Base-by-base conservation (phyloP, 2,329 filamentous ascomycete species). In the Monosporascus sp. region DNA sequence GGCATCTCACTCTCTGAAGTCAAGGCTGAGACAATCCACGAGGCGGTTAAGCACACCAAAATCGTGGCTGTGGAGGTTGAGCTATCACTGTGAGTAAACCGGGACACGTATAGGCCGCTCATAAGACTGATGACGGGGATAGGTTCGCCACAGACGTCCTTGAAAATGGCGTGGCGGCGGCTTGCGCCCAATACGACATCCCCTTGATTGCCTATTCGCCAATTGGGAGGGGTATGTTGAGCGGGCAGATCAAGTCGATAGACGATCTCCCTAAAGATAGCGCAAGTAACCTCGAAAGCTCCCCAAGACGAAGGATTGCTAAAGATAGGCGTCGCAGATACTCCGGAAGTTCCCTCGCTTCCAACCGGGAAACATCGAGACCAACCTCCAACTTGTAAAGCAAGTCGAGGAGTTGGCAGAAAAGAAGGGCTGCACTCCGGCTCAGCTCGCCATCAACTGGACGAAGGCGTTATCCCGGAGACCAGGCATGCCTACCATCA, bases 401-500 rank as follows among this genome's bases (percentile, higher is more conserved):
- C 74, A 81, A 53, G 68, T 90, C 14, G 72, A 83, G 63, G 71
- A 71, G 24, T 63, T 90, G 38, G 86, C 87, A 1, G 65, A 72
- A 60, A 74, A 74, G 61, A 89, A 88, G 70, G 76, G 76, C 1
- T 80, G 76, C 63, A 87, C 82, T 0, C 65, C 80, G 4, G 77
- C 78, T 1, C 87, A 91, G 70, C 72, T 90, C 27, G 86, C 86
- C 16, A 73, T 91, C 51, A 78, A 76, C 49, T 91, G 87, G 86
- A 69, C 83, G 3, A 61, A 75, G 45, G 69, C 75, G 1, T 70
- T 84, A 41, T 78, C 74, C 43, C 71, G 69, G 50, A 73, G 72
- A 37, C 74, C 78, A 6, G 81, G 78, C 40, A 76, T 80, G 75
- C 80, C 79, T 22, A 67, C 63, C 17, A 79, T 88, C 56, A 79